phyloP scores from a whole-genome alignment of 1,139 yeast genomes.

The Suhomyces panamericanus region DNA sequence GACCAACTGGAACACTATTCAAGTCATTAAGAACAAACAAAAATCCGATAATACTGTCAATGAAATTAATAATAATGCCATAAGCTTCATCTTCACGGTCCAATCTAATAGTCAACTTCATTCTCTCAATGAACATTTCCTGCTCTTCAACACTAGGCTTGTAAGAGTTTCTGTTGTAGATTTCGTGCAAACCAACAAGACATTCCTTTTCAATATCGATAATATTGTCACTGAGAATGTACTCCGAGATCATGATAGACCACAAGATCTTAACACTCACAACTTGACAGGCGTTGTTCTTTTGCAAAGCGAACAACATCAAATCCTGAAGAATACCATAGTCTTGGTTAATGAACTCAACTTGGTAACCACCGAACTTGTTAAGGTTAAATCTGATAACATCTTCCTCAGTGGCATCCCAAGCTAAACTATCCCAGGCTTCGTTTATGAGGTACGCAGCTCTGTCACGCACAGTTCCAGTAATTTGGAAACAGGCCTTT shows the following conservation, averaged over 20 bases:
- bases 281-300: slow-evolving; percentile 60
- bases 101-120: slow-evolving; percentile 53
- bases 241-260: slow-evolving; percentile 69
- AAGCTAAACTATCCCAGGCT: slow-evolving; percentile 75
- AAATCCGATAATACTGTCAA: slow-evolving; percentile 62
- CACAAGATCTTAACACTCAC: slow-evolving; percentile 71
- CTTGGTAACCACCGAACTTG: slow-evolving; percentile 73
- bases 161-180: slow-evolving; percentile 57
- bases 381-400: slow-evolving; percentile 59
- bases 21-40: slow-evolving; percentile 66
- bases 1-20: slow-evolving; percentile 74
- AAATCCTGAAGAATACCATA: slow-evolving; percentile 65
- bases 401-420: slow-evolving; percentile 65
- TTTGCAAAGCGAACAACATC: slow-evolving; percentile 68
- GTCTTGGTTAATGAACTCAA: slow-evolving; percentile 59
- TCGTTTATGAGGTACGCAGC: slow-evolving; percentile 56
- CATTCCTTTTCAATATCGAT: slow-evolving; percentile 66
- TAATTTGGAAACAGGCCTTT: slow-evolving; percentile 65
- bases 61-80: slow-evolving; percentile 49
- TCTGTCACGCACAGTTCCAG: slow-evolving; percentile 64
- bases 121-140: slow-evolving; percentile 49
- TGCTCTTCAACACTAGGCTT: slow-evolving; percentile 61
- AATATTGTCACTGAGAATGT: slow-evolving; percentile 58
- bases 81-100: slow-evolving; percentile 72
- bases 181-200: slow-evolving; percentile 61